These are phyloP conservation scores for Cytospora mali DNA, from an alignment of 2,329 filamentous ascomycete species.

Conservation along the genomic window DNA sequence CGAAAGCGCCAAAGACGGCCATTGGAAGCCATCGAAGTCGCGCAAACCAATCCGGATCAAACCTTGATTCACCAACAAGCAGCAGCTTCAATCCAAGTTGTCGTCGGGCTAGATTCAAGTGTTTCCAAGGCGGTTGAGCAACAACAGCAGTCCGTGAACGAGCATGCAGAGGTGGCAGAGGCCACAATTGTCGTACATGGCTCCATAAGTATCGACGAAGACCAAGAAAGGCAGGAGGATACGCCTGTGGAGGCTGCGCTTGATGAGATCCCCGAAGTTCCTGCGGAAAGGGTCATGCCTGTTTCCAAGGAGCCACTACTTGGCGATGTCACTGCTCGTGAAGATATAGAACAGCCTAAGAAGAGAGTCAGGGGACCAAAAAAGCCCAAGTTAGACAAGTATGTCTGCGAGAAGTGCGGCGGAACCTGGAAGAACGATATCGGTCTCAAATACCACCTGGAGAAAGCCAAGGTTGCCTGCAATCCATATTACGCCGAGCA, in stretches of 20 bases:
- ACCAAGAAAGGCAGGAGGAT: not conserved
- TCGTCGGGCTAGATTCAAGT: not conserved
- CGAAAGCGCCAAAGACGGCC: conserved; percentile 2
- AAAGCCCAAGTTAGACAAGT: conserved; percentile 18
- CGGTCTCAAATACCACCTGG: conserved; percentile 61
- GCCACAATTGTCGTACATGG: conserved; percentile 10
- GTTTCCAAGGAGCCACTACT: not conserved
- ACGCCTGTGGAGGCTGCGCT: not conserved
- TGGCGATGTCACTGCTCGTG: not conserved
- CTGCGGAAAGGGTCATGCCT: not conserved
- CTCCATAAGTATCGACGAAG: not conserved
- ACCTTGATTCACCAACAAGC: not conserved
- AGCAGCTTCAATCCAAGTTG: not conserved
- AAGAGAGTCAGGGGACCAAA: conserved; percentile 7
- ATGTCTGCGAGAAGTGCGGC: conserved; percentile 55
- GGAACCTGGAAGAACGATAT: conserved; percentile 60
- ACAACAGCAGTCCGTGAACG: not conserved
- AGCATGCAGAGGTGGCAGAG: not conserved
- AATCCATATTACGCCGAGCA: conserved; percentile 50
- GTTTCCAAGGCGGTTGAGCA: not conserved
- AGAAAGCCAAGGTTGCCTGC: conserved; percentile 56
- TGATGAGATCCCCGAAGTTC: not conserved
- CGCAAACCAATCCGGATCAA: not conserved
- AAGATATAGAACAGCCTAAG: not conserved
- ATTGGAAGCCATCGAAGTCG: not conserved